A percentile compares a stretch with the other conserved stretches of the same genome.
These are phyloP conservation scores for Trichoderma semiorbis DNA, from an alignment of 2,329 filamentous ascomycete species.

Conservation along the genomic window DNA sequence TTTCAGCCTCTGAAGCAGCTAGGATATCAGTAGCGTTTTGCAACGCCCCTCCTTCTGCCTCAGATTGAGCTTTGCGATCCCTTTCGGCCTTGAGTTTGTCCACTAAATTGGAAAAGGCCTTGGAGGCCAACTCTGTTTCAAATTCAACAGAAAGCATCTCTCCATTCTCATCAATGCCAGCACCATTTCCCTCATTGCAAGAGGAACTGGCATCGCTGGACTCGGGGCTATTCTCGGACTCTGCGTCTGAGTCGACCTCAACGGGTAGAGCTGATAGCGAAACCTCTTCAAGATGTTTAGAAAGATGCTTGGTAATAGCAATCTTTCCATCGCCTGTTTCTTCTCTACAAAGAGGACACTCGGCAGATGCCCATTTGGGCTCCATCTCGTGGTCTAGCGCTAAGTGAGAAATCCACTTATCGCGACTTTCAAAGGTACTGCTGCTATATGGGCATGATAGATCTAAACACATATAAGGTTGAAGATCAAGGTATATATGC, in stretches of 20 bases:
- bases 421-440: not conserved
- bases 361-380: not conserved
- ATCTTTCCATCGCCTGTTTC: not conserved
- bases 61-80: slow-evolving; percentile 35
- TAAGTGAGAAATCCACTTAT: not conserved
- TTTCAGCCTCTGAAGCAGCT: slow-evolving; percentile 48
- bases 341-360: not conserved
- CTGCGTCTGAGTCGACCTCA: not conserved
- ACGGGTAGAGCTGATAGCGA: not conserved
- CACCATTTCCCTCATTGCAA: not conserved
- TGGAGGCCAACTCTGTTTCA: not conserved
- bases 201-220: not conserved
- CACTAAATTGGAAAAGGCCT: slow-evolving; percentile 21
- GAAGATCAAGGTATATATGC: not conserved
- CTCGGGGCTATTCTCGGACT: not conserved
- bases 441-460: not conserved
- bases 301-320: not conserved
- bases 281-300: not conserved
- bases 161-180: not conserved
- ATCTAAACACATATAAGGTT: not conserved
- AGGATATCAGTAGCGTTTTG: slow-evolving; percentile 38
- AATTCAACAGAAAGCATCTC: not conserved
- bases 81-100: slow-evolving; percentile 38
- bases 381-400: not conserved
- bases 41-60: slow-evolving; percentile 24